These are phyloP conservation scores for Parafenestella ontariensis DNA, from an alignment of 2,329 filamentous ascomycete species.

Conservation along the genomic window DNA sequence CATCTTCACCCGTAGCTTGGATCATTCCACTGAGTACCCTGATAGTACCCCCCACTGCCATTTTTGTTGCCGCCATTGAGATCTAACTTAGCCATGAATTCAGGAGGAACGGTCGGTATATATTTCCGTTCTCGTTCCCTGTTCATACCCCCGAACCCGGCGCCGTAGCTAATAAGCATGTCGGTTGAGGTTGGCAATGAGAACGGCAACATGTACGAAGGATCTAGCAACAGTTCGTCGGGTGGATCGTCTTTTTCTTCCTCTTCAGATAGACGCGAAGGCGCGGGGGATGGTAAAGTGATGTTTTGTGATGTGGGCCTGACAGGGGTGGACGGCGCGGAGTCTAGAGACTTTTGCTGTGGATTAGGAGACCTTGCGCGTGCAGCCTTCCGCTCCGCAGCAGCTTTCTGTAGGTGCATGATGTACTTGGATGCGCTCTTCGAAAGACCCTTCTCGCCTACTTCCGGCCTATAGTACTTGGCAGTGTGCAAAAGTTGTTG, in stretches of 20 bases:
- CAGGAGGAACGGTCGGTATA: conserved; percentile 90
- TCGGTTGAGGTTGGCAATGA: conserved; percentile 95
- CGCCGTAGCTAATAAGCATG: conserved; percentile 95
- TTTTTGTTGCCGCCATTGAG: conserved; percentile 52
- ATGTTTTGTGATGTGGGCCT: conserved; percentile 32
- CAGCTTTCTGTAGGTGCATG: conserved; percentile 77
- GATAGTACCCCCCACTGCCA: conserved; percentile 39
- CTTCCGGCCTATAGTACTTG: conserved; percentile 91
- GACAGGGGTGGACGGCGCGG: conserved; percentile 42
- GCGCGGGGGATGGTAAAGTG: conserved; percentile 41
- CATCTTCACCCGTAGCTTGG: conserved; percentile 41
- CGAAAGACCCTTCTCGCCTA: conserved; percentile 89
- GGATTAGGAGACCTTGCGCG: conserved; percentile 41
- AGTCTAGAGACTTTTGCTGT: conserved; percentile 44
- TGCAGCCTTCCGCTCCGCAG: conserved; percentile 56
- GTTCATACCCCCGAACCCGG: conserved; percentile 92
- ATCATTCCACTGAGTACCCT: conserved; percentile 43
- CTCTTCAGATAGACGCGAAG: conserved; percentile 46
- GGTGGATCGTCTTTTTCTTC: conserved; percentile 74
- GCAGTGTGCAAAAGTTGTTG: conserved; percentile 91
- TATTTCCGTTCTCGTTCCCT: conserved; percentile 92
- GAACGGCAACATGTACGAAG: conserved; percentile 91
- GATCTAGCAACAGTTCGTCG: conserved; percentile 81
- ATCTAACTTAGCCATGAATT: conserved; percentile 90
- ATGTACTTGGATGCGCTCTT: conserved; percentile 91